Evolutionary conservation across 2,329 filamentous ascomycete species (phyloP), one percentile per base, ranked within the genome.

Genomic region (Akanthomyces uredinophilus): DNA sequence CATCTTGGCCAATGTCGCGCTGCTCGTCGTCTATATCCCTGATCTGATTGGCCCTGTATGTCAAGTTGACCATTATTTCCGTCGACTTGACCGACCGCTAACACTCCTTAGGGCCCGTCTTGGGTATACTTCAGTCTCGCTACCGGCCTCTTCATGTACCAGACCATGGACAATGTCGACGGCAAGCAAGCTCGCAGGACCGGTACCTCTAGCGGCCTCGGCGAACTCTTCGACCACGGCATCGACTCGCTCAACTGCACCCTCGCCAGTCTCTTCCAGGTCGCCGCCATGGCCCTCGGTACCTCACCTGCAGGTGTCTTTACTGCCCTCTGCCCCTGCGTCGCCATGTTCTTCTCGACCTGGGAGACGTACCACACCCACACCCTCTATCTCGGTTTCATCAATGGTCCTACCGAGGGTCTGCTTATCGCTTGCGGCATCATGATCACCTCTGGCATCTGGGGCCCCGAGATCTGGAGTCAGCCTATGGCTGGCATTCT

Each of bases 351-450:
- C 81, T 97, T 99, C 78, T 97, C 94, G 3, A 99, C 95, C 2
- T 99, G 95, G 95, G 95, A 99, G 78, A 99, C 95, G 1, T 99
- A 97, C 75, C 95, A 99, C 77, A 97, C 95, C 5, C 95, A 99
- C 75, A 98, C 95, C 0, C 81, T 99, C 6, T 99, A 96, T 75
- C 86, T 99, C 14, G 95, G 95, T 61, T 92, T 94, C 73, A 90
- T 99, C 84, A 99, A 99, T 74, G 95, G 95, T 1, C 95, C 95
- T 2, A 99, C 95, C 39, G 95, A 99, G 79, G 95, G 95, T 22
- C 81, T 99, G 39, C 87, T 98, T 58, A 88, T 99, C 66, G 95
- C 93, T 29, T 93, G 91, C 71, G 76, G 79, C 57, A 85, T 97
- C 71, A 98, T 98, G 91, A 81, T 90, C 61, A 78, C 91, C 43